phyloP scores from a whole-genome alignment of 2,329 filamentous ascomycete genomes.

The Neofusicoccum cordaticola region DNA sequence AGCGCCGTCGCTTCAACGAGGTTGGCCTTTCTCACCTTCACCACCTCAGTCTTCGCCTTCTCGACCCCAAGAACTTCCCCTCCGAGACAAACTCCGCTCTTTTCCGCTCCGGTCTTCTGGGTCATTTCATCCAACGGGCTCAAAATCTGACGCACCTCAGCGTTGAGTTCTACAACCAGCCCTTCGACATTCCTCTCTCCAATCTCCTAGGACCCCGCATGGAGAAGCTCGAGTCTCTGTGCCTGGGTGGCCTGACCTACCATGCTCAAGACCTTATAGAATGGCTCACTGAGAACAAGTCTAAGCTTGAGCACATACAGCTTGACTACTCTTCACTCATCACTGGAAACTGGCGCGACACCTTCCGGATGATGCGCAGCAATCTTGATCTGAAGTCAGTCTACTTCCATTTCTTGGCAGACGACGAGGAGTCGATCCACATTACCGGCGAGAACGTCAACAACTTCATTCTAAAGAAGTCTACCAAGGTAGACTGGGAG shows the following conservation, averaged over 20 bases:
- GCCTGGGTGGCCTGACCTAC: background rate
- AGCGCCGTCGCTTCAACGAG: background rate
- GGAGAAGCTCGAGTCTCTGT: constrained; percentile 4
- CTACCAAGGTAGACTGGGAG: constrained; percentile 1
- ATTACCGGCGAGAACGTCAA: constrained; percentile 5
- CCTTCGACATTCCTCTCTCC: background rate
- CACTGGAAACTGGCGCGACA: constrained; percentile 1
- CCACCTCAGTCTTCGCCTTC: background rate
- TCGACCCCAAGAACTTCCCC: background rate
- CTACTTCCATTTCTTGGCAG: constrained; percentile 1
- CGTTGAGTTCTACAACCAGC: background rate
- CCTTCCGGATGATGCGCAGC: constrained; percentile 2
- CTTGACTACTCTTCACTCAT: constrained; percentile 1
- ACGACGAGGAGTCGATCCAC: constrained; percentile 6
- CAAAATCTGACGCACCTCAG: background rate
- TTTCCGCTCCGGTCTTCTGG: background rate
- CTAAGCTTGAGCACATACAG: background rate
- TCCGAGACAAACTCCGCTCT: background rate
- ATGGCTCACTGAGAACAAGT: background rate
- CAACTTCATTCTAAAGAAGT: constrained; percentile 2
- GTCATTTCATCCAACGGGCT: background rate
- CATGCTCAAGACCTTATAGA: constrained; percentile 1
- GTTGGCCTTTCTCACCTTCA: background rate
- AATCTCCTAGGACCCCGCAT: constrained; percentile 2
- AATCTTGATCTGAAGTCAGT: background rate